Evolutionary conservation across 75 land plant species (phyloP).

Genomic region (Sequoiadendron giganteum): DNA sequence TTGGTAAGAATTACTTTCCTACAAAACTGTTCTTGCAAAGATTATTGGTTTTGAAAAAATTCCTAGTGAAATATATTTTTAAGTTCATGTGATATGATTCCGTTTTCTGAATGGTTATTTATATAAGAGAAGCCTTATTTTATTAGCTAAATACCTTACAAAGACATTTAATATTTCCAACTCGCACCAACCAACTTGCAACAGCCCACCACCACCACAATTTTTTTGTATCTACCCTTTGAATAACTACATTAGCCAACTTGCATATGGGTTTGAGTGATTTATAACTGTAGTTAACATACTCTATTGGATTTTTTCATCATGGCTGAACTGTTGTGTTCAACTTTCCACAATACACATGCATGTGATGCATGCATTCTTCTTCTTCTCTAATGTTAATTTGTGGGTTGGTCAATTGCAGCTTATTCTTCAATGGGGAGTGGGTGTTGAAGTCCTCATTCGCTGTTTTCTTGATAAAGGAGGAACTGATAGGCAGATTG

Average conservation of each 20-base stretch:
- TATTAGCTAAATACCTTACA: too few species aligned
- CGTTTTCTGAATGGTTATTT: too few species aligned
- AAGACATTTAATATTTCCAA: too few species aligned
- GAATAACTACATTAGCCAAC: too few species aligned
- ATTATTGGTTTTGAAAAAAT: neutral
- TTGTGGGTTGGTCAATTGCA: slow-evolving; percentile 18
- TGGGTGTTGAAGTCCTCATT: slow-evolving; percentile 54
- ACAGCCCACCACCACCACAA: too few species aligned
- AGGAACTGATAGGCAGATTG: slow-evolving; percentile 46
- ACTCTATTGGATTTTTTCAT: too few species aligned
- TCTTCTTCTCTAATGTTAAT: slow-evolving; percentile 5
- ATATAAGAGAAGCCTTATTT: too few species aligned
- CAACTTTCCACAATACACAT: neutral
- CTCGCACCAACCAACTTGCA: too few species aligned
- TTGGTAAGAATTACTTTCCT: slow-evolving; percentile 52
- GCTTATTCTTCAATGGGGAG: slow-evolving; percentile 66
- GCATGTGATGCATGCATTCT: neutral
- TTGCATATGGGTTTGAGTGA: too few species aligned
- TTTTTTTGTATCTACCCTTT: too few species aligned
- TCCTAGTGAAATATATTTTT: neutral
- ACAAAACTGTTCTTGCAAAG: neutral
- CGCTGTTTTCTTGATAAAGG: slow-evolving; percentile 56
- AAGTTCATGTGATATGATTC: neutral
- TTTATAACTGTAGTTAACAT: too few species aligned
- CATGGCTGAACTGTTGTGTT: neutral